Evolutionary conservation across 192 early-diverging fungal species (phyloP), one percentile per base, ranked within the genome.

Genomic region (Phlyctochytrium bullatum): DNA sequence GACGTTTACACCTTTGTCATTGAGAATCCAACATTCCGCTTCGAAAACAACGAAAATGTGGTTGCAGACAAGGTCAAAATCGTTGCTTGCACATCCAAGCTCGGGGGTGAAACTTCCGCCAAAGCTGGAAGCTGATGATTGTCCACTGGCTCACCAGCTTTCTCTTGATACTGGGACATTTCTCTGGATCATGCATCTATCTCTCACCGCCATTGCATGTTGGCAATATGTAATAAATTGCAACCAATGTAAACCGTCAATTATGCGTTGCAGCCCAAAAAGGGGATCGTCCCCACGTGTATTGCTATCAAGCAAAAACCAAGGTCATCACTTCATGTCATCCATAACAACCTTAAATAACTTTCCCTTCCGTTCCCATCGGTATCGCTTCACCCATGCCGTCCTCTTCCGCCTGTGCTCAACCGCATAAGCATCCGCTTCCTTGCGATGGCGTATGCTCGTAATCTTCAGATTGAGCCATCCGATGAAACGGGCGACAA

Each of bases 1-100:
- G 97, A 99, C 64, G 96, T 99, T 27, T 99, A 94, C 94, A 97
- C 96, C 0, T 97, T 99, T 81, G 69, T 71, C 34, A 86, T 95
- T 57, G 87, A 91, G 33, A 83, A 88, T 40, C 88, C 92, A 29
- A 90, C 81, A n/a, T 92, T 98, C 74, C 86, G 89, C 51, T 88
- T 97, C 64, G 97, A 98, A 29, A n/a, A n/a, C n/a, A 79, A 88
- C 59, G 96, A 96, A 28, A 79, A 70, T 12, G 80, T 95, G 1
- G 78, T 81, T 0, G 89, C 89, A 24, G 92, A 97, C 59, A 93
- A 94, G 74, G 88, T 97, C 75, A 98, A 97, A 72, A 88, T 99
- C 66, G 93, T 98, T 51, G 93, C 97, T 1, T 98, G 96, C 65
- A 93, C 89, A 71, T 84, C 87, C 10, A 65, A 52, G 36, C 60